Evolutionary conservation across 2,329 filamentous ascomycete genomes (phyloP).

Genomic region (Stachybotrys echinatus): DNA sequence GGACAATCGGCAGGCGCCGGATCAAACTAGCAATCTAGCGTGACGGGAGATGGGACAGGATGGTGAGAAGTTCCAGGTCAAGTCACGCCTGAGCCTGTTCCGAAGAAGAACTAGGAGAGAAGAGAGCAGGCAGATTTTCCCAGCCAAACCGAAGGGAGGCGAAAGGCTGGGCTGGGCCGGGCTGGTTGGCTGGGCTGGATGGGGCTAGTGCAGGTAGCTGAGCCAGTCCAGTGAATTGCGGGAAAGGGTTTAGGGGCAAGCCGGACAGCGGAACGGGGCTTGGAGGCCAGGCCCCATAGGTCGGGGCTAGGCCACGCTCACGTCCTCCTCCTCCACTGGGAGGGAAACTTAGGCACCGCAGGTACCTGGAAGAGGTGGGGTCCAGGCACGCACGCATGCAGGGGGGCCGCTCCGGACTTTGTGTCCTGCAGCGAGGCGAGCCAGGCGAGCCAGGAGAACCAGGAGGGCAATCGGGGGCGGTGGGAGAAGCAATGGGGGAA

Average conservation of each 20-base stretch:
- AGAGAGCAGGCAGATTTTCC: background rate
- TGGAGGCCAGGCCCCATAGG: background rate
- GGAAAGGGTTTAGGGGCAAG: background rate
- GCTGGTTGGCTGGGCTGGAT: background rate
- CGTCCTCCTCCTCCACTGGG: background rate
- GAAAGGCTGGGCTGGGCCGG: background rate
- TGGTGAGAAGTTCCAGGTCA: background rate
- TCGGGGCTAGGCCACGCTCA: background rate
- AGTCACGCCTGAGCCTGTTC: background rate
- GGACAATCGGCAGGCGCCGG: background rate
- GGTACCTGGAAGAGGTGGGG: background rate
- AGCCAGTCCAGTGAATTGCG: background rate
- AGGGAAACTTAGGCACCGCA: background rate
- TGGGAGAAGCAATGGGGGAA: no score
- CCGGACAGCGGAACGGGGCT: background rate
- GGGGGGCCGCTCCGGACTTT: background rate
- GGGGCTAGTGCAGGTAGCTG: background rate
- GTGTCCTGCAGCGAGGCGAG: background rate
- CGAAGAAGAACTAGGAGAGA: background rate
- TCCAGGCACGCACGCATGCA: background rate
- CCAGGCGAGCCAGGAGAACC: background rate
- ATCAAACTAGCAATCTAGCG: background rate
- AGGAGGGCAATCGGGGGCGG: background rate
- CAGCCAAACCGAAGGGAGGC: background rate
- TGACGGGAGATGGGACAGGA: background rate